Evolutionary conservation across 2,329 filamentous ascomycete genomes (phyloP), one percentile per base, ranked within the genome.

Genomic region (Cytospora chrysosperma): DNA sequence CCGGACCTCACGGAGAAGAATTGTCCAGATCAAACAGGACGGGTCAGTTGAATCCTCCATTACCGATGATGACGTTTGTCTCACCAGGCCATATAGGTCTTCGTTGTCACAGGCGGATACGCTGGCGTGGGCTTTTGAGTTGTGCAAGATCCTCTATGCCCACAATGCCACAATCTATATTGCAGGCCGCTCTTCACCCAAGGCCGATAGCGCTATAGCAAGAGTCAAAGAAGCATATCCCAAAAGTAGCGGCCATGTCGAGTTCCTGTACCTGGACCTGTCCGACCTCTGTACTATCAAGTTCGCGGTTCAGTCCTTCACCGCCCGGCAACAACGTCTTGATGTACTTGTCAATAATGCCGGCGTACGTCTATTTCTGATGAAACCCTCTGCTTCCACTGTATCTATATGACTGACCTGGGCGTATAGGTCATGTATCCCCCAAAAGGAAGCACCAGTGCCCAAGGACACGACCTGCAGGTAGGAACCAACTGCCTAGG

Each of bases 111-210:
- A 10, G 64, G 66, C 21, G 60, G 56, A 13, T 61, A 56, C 21
- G 27, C 61, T 34, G 63, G 67, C n/a, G 72, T 82, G 9, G 82
- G 81, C 8, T 73, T n/a, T 76, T 53, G 79, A 83, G 65, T 73
- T 84, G 6, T 71, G 70, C 58, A 76, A 76, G 50, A 78, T 84
- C 12, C 75, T 85, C 19, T 85, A 84, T 69, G 68, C 71, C 3
- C 75, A 75, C 21, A 79, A 81, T 59, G 81, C 72, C 21, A 83
- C 74, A 4, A 76, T 84, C 26, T 84, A 82, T 67, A 69, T 84
- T 37, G 80, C 79, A 3, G 77, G 75, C 3, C 79, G 81, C 53
- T 61, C 57, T 19, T 17, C 21, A 2, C 6, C 28, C 3, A 65
- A 63, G 28, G 56, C 40, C 37, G 5, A 55, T 12, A 30, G n/a